A percentile compares a stretch with the other conserved stretches of the same genome.
Evolutionary conservation across 768 basidiomycete species (phyloP).

Genomic region (Glaciozyma martinii): DNA sequence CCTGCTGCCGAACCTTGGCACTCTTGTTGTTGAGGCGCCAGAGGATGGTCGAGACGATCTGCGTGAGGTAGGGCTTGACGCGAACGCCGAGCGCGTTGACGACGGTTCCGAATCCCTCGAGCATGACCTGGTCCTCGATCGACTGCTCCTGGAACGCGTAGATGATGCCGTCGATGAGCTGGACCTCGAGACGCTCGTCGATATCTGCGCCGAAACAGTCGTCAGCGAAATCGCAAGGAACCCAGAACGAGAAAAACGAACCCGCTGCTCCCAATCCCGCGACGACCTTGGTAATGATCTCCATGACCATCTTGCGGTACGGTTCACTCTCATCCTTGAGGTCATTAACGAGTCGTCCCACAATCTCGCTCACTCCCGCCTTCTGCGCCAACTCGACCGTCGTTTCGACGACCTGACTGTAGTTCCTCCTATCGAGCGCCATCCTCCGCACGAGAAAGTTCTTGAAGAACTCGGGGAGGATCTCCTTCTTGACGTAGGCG

Average conservation of each 20-base stretch:
- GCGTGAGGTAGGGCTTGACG: conserved; percentile 95
- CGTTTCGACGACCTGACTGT: conserved; percentile 94
- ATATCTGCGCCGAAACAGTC: conserved; percentile 65
- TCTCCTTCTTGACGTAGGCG: conserved; percentile 91
- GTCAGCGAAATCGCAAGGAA: too few relatives aligned
- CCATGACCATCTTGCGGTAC: conserved; percentile 93
- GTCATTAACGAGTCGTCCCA: conserved; percentile 77
- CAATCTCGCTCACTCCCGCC: conserved; percentile 90
- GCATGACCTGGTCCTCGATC: conserved; percentile 96
- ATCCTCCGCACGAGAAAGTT: conserved; percentile 77
- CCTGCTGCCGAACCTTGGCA: conserved; percentile 96
- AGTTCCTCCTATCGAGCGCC: conserved; percentile 93
- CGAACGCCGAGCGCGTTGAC: conserved; percentile 92
- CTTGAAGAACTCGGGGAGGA: conserved; percentile 98
- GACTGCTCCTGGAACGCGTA: conserved; percentile 99
- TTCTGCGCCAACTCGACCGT: conserved; percentile 98
- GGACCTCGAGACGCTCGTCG: conserved; percentile 87
- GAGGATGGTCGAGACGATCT: conserved; percentile 96
- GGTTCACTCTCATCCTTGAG: conserved; percentile 56
- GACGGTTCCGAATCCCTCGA: conserved; percentile 95
- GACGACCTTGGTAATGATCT: conserved; percentile 95
- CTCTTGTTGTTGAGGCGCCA: conserved; percentile 99
- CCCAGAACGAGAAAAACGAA: too few relatives aligned
- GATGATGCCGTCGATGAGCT: conserved; percentile 95
- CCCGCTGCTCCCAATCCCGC: conserved; percentile 66